These are phyloP conservation scores for Basidiobolus heterosporus DNA, from an alignment of 371 early-diverging fungal genomes.

Conservation along the genomic window DNA sequence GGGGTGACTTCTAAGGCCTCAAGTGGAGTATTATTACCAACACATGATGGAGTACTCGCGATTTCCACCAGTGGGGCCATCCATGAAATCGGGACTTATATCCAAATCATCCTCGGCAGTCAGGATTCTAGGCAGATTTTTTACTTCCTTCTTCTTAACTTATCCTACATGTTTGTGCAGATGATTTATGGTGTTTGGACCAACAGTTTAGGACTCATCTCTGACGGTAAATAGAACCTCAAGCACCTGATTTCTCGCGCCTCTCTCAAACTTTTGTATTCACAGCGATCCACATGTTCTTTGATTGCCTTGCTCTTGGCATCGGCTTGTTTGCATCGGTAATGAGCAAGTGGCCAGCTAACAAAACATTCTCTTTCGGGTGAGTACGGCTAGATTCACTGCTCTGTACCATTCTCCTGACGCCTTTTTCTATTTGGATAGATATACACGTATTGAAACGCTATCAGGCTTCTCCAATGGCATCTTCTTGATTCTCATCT, in stretches of 20 bases:
- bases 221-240: slow-evolving; percentile 70
- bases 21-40: too few species aligned
- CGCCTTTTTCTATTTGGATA: slow-evolving; percentile 5
- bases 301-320: slow-evolving; percentile 82
- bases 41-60: too few species aligned
- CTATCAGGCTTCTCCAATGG: slow-evolving; percentile 85
- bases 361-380: slow-evolving; percentile 61
- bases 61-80: too few species aligned
- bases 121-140: slow-evolving; percentile 77
- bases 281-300: slow-evolving; percentile 88
- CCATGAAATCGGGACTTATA: slow-evolving; percentile 1
- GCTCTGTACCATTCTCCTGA: too few species aligned
- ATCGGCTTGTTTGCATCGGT: slow-evolving; percentile 77
- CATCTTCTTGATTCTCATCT: slow-evolving; percentile 72
- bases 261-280: neutral
- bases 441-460: slow-evolving; percentile 77
- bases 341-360: slow-evolving; percentile 79
- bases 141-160: slow-evolving; percentile 75
- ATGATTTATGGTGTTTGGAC: slow-evolving; percentile 79
- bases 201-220: slow-evolving; percentile 80
- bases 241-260: too few species aligned
- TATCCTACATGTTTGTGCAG: slow-evolving; percentile 88
- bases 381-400: slow-evolving; percentile 14
- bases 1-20: too few species aligned
- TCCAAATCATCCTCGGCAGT: slow-evolving; percentile 36